These are phyloP conservation scores for Globisporangium middletonii DNA, from an alignment of 352 stramenopile genomes.

Conservation along the genomic window DNA sequence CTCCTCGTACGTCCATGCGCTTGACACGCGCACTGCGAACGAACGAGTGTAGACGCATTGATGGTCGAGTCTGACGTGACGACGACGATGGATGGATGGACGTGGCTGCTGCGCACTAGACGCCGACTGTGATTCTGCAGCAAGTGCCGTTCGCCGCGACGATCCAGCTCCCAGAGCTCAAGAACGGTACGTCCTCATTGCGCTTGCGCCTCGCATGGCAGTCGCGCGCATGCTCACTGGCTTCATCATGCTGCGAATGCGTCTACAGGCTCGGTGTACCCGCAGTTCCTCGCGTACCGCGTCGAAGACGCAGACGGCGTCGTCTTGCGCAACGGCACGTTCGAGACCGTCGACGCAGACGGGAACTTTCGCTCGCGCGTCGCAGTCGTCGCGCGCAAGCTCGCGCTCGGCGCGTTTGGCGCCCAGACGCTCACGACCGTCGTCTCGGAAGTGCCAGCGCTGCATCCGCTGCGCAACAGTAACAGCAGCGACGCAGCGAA, in stretches of 20 bases:
- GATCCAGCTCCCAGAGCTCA: conserved; percentile 61
- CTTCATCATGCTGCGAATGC: not conserved
- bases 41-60: not conserved
- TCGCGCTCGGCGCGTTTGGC: conserved; percentile 40
- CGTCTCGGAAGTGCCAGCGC: conserved; percentile 12
- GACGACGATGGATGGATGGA: not conserved
- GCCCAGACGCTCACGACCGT: conserved; percentile 51
- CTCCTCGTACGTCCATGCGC: conserved; percentile 1
- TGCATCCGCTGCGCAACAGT: conserved; percentile 1
- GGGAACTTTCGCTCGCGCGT: conserved; percentile 60
- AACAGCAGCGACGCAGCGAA: conserved; percentile 8
- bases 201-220: not conserved
- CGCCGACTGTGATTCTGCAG: conserved; percentile 63
- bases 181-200: conserved; percentile 43
- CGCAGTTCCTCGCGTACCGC: conserved; percentile 42
- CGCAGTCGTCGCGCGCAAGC: conserved; percentile 27
- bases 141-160: conserved; percentile 61
- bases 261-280: conserved; percentile 64
- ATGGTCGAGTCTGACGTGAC: not conserved
- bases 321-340: conserved; percentile 50
- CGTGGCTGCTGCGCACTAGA: conserved; percentile 15
- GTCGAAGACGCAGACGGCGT: conserved; percentile 44
- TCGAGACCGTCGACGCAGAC: conserved; percentile 55
- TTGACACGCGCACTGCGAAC: not conserved
- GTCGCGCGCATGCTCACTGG: not conserved